Percentiles rank a stretch among this genome's conserved stretches.
Conservation (phyloP, 2,329 filamentous ascomycete species). For the Calycina herbarum region DNA sequence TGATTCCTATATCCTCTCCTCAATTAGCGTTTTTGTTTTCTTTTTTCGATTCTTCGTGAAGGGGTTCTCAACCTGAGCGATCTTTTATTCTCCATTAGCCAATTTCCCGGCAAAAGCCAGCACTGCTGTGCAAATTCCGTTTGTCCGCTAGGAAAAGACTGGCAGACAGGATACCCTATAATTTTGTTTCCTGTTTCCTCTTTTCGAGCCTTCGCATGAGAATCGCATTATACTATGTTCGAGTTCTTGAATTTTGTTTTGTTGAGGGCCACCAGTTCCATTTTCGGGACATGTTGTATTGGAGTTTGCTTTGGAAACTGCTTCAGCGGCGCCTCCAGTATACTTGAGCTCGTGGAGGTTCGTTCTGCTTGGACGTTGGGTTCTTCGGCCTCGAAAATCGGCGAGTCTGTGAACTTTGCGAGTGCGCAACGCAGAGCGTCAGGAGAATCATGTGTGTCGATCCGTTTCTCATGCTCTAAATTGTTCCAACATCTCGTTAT, state of each 20-base stretch:
- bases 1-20: neutral
- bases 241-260: neutral
- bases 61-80: neutral
- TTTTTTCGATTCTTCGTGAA: neutral
- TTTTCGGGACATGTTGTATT: neutral
- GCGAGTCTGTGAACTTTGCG: neutral
- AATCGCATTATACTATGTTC: neutral
- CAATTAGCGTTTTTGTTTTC: neutral
- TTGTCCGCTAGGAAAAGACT: neutral
- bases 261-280: neutral
- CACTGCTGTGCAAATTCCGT: neutral
- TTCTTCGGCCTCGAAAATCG: neutral
- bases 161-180: neutral
- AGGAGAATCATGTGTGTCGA: neutral
- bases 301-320: too few species aligned
- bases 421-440: neutral
- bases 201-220: neutral
- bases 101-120: neutral
- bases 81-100: neutral
- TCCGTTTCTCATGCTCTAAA: neutral
- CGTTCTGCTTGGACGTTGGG: neutral
- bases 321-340: neutral
- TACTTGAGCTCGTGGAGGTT: neutral
- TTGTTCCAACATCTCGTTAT: neutral
- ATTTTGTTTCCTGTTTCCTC: neutral